Base-by-base conservation (phyloP, 106 monocot species). In the Dioscorea zingiberensis region DNA sequence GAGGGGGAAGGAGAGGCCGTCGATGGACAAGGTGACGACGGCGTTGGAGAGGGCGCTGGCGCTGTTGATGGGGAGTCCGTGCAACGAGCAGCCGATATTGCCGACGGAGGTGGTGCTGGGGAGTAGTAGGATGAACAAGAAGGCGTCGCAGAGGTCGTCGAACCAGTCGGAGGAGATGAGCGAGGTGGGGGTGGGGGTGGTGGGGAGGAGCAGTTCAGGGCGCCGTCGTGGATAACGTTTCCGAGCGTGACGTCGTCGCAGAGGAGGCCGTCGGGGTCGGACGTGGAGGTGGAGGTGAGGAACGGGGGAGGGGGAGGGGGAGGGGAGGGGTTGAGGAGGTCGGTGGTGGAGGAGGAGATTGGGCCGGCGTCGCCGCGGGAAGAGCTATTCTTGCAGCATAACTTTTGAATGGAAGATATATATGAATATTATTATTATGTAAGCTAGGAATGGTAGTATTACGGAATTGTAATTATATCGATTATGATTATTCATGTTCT, bases 171-270 rank as follows among this genome's bases (percentile, higher is more conserved):
- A 76, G 44, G 91, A 83, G 0, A 93, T 93, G 82, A 89, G 72
- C 21, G 93, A 92, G 4, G 62, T 53, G 56, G 66, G 53, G 0
- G 89, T 84, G 14, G 54, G 65, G 0, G 89, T 86, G 47, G 98
- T 89, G 21, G 89, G 73, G 69, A 80, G 60, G 73, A 74, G 12
- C 93, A 93, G 73, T 86, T 82, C 60, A 73, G 93, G 26, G 93
- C 98, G 24, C 98, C 98, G n/a, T 93, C 93, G 7, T 99, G 98
- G 98, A 99, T 99, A 44, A 99, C 98, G 1, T 93, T 99, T 51
- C 98, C 93, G 11, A 99, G 98, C 27, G 80, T 99, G 48, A 83
- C 98, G 0, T 93, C 98, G 3, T 99, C 98, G 13, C 92, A 82
- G 74, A 74, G 98, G 69, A 78, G 93, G 53, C 88, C 91, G 2